phyloP scores from a whole-genome alignment of 2,329 filamentous ascomycete genomes.

The Penicillium concentricum region DNA sequence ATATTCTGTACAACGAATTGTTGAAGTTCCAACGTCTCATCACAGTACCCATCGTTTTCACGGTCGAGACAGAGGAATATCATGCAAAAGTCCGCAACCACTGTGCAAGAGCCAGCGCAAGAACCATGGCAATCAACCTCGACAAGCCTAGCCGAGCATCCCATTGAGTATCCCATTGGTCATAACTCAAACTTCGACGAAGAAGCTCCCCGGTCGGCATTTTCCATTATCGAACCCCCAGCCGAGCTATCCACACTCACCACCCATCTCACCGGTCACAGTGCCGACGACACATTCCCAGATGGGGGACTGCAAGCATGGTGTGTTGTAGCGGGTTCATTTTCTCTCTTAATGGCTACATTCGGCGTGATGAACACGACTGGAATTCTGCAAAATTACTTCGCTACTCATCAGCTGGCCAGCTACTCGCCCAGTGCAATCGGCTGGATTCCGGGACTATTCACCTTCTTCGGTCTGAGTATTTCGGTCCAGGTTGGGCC shows the following conservation, averaged over 20 bases:
- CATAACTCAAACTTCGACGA: slow-evolving; percentile 6
- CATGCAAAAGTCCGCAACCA: not conserved
- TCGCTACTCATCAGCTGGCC: slow-evolving; percentile 47
- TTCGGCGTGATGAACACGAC: slow-evolving; percentile 53
- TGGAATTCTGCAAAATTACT: slow-evolving; percentile 51
- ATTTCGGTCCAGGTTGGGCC: slow-evolving; percentile 52
- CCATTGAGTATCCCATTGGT: not conserved
- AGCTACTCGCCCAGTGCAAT: slow-evolving; percentile 46
- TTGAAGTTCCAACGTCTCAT: not conserved
- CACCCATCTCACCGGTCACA: slow-evolving; percentile 21
- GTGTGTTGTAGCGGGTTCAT: slow-evolving; percentile 39
- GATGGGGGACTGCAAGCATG: slow-evolving; percentile 39
- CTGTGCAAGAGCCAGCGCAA: not conserved
- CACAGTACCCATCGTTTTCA: not conserved
- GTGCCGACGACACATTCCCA: slow-evolving; percentile 25
- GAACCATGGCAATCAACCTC: slow-evolving; percentile 4
- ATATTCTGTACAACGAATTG: not conserved
- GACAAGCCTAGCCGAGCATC: not conserved
- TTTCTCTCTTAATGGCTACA: slow-evolving; percentile 39
- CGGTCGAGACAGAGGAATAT: not conserved
- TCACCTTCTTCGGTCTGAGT: slow-evolving; percentile 46
- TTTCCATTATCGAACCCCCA: slow-evolving; percentile 20
- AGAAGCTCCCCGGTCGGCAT: slow-evolving; percentile 17
- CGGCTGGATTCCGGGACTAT: slow-evolving; percentile 53
- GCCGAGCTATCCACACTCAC: slow-evolving; percentile 19